Base-by-base conservation (phyloP, 1,139 yeast species). In the Hansenula sp. region DNA sequence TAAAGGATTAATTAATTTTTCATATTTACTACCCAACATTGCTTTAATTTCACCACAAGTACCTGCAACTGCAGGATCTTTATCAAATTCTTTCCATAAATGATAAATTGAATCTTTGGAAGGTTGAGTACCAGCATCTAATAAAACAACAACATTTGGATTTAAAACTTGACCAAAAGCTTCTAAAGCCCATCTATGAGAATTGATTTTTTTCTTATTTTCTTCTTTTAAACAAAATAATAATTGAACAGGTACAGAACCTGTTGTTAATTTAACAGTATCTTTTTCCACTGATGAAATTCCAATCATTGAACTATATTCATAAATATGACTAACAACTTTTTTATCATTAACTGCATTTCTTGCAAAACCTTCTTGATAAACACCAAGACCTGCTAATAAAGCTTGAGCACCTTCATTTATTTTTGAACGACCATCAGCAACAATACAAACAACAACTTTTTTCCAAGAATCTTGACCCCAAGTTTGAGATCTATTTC, bases 71-170 rank as follows among this genome's bases (percentile, higher is more conserved):
- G 83, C 81, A 0, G 88, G 81, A 57, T 86, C 86, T 50, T 81
- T 74, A 58, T 83, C 88, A 53, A 89, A 88, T 18, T 95, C 94
- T 59, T 85, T 85, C 97, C 97, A 89, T 38, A 89, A 66, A 51
- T 88, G 81, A 56, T 87, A 84, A 28, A 89, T 71, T 0, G 96
- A 87, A 52, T 82, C 84, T 46, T 76, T 79, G 35, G 88, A 89
- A 3, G 98, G 97, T 62, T 84, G 84, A 0, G 98, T 92, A 46
- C 98, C 98, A 2, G 95, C 97, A 68, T 92, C 98, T 38, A 92
- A 66, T 38, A 92, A 66, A 4, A 87, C 77, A 33, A 89, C 80
- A 20, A 90, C 90, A 50, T 86, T 86, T 2, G 98, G 97, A 44
- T 88, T 82, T 46, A 92, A 69, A 31, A 82, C 71, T 27, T 92